Percentiles rank a stretch among this genome's conserved stretches.
phyloP scores from a whole-genome alignment of 2,329 filamentous ascomycete species.

The Aspergillus ochraceus region DNA sequence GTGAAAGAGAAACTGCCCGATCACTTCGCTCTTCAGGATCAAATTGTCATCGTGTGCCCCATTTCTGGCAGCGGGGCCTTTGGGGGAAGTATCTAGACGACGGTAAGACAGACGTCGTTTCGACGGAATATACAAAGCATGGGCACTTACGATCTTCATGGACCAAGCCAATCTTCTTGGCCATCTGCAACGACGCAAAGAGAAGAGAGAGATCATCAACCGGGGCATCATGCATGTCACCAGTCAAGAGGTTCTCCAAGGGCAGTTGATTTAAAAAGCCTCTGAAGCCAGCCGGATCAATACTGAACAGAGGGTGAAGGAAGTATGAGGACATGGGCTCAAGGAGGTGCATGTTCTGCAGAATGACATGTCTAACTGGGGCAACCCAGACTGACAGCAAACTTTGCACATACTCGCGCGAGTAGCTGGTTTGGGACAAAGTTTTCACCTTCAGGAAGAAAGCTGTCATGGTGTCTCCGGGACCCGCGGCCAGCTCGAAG shows the following conservation, averaged over 20 bases:
- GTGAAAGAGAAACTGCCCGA: slow-evolving; percentile 42
- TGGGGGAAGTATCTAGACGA: slow-evolving; percentile 28
- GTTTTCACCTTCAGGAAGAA: slow-evolving; percentile 32
- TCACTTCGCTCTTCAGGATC: slow-evolving; percentile 35
- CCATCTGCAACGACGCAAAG: slow-evolving; percentile 67
- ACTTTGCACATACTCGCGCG: slow-evolving; percentile 8
- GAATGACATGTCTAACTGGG: slow-evolving; percentile 37
- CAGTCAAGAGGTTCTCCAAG: slow-evolving; percentile 49
- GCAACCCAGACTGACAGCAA: slow-evolving; percentile 35
- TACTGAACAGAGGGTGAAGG: slow-evolving; percentile 36
- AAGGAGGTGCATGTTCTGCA: slow-evolving; percentile 36
- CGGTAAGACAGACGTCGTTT: slow-evolving; percentile 4
- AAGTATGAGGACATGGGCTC: slow-evolving; percentile 39
- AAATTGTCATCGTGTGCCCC: slow-evolving; percentile 19
- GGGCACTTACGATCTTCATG: slow-evolving; percentile 61
- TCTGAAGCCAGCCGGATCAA: slow-evolving; percentile 34
- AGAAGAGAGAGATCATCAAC: slow-evolving; percentile 60
- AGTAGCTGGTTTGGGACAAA: not conserved
- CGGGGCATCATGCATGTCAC: slow-evolving; percentile 47
- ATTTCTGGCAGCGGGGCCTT: slow-evolving; percentile 13
- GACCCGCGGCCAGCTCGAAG: slow-evolving; percentile 29
- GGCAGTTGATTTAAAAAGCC: slow-evolving; percentile 60
- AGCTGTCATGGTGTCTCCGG: slow-evolving; percentile 28
- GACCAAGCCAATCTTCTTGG: slow-evolving; percentile 68
- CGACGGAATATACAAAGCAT: slow-evolving; percentile 12